Conservation (phyloP, 257 asterid species). For the Fraxinus cuspidata region DNA sequence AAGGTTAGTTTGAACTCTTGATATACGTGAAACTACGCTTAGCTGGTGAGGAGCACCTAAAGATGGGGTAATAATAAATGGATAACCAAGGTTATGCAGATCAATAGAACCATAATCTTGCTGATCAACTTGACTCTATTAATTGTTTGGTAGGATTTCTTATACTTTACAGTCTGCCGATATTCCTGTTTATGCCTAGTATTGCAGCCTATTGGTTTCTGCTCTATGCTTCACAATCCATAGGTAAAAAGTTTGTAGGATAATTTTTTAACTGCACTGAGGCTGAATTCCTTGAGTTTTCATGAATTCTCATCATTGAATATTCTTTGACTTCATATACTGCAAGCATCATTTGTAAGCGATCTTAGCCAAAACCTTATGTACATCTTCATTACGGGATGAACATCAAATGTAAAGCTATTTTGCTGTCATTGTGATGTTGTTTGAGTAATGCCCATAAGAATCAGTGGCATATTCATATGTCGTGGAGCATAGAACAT, state of each 20-base stretch:
- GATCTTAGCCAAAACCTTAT: not conserved
- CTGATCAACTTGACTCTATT: not conserved
- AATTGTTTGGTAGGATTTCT: not conserved
- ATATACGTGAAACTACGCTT: not conserved
- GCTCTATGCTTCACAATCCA: not conserved
- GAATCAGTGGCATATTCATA: not conserved
- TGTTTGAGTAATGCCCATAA: not conserved
- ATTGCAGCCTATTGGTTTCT: not conserved
- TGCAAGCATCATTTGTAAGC: not conserved
- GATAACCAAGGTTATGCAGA: constrained; percentile 11
- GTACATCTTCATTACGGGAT: not conserved
- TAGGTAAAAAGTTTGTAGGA: not conserved
- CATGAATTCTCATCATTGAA: not conserved
- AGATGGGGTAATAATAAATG: not conserved
- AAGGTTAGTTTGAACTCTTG: constrained; percentile 47
- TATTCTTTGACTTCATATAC: not conserved
- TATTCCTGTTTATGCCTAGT: not conserved
- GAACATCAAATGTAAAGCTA: not conserved
- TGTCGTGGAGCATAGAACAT: constrained; percentile 2
- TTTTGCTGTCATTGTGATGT: not conserved
- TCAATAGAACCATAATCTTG: constrained; percentile 9
- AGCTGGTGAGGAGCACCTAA: constrained; percentile 13
- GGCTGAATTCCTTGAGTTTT: not conserved
- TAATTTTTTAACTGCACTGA: not conserved
- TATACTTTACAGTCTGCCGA: not conserved